Evolutionary conservation across 1,284 basidiomycete genomes (phyloP).

Genomic region (Cryptococcus jaspeensis): DNA sequence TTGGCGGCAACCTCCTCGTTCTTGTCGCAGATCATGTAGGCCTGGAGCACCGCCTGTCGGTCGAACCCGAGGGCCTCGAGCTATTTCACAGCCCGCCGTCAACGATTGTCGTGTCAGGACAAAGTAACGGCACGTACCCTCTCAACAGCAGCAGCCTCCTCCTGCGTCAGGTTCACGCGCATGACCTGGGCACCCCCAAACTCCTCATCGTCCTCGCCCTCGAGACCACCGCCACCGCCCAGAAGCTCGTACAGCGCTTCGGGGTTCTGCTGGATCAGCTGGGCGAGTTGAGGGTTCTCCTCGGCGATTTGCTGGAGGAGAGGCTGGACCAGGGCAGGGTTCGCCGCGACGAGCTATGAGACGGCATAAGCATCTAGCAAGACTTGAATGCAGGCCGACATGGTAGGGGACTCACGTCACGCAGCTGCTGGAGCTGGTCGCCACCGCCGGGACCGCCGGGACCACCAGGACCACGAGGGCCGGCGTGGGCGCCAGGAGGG

Average conservation of each 20-base stretch:
- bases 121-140: constrained; percentile 59
- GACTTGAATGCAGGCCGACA: background rate
- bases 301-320: constrained; percentile 76
- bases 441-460: constrained; percentile 57
- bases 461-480: constrained; percentile 44
- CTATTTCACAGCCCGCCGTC: constrained; percentile 49
- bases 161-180: constrained; percentile 65
- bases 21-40: constrained; percentile 88
- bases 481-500: constrained; percentile 49
- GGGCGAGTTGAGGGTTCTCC: constrained; percentile 71
- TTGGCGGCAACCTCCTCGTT: constrained; percentile 94
- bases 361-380: constrained; percentile 2
- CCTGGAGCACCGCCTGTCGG: constrained; percentile 72
- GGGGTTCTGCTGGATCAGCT: constrained; percentile 66
- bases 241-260: constrained; percentile 67
- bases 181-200: constrained; percentile 64
- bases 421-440: constrained; percentile 66
- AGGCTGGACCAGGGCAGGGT: constrained; percentile 74
- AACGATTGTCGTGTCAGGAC: background rate
- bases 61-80: constrained; percentile 83
- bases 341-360: constrained; percentile 63
- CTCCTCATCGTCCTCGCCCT: constrained; percentile 55
- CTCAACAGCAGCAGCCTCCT: constrained; percentile 81
- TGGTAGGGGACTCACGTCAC: constrained; percentile 42
- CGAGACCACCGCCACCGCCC: constrained; percentile 52